These are phyloP conservation scores for Rhodotorula sp. DNA, from an alignment of 1,284 basidiomycete genomes.

Conservation along the genomic window DNA sequence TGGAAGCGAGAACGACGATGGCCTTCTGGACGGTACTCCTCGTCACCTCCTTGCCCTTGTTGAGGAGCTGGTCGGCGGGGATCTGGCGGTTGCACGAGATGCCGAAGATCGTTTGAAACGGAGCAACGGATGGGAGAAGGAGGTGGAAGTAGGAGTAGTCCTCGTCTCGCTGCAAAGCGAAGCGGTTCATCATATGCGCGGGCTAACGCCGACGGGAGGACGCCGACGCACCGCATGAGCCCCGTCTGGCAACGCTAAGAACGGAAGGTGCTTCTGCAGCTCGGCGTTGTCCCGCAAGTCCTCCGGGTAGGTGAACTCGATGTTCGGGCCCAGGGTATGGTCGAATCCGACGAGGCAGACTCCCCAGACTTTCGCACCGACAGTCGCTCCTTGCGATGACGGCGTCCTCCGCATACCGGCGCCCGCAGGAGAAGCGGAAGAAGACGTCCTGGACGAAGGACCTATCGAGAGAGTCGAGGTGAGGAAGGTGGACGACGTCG, in stretches of 20 bases:
- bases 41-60: conserved; percentile 82
- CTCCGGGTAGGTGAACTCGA: conserved; percentile 67
- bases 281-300: conserved; percentile 76
- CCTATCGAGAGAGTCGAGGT: neutral
- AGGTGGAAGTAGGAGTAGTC: conserved; percentile 97
- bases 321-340: conserved; percentile 70
- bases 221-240: conserved; percentile 73
- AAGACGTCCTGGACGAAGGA: neutral
- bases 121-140: conserved; percentile 50
- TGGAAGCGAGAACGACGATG: conserved; percentile 78
- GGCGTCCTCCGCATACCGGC: conserved; percentile 1
- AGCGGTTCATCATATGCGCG: neutral
- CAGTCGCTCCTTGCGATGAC: neutral
- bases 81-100: conserved; percentile 99
- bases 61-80: conserved; percentile 72
- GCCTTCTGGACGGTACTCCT: conserved; percentile 97
- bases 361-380: conserved; percentile 15
- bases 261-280: conserved; percentile 78
- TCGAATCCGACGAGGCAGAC: conserved; percentile 45
- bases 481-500: neutral
- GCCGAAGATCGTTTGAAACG: conserved; percentile 72
- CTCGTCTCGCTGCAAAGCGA: conserved; percentile 68
- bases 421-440: neutral
- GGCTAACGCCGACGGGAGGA: too few species aligned
- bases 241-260: conserved; percentile 96